Conservation (phyloP, 164 flowering plant genomes). For the Dillenia suffruticosa region DNA sequence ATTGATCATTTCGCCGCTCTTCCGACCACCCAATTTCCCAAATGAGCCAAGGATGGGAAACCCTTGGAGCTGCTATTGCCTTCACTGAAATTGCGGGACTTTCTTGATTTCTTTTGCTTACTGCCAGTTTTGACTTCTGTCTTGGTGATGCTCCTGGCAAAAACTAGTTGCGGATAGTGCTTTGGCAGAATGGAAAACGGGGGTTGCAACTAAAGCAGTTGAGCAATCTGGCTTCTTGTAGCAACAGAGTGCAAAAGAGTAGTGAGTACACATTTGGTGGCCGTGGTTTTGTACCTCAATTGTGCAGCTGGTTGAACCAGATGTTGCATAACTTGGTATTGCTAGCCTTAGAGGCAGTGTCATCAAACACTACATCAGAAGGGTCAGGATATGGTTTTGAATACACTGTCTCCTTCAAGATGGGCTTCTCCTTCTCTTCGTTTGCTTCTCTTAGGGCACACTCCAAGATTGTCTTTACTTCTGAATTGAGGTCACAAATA, state of each 20-base stretch:
- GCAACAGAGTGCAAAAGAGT: slow-evolving; percentile 41
- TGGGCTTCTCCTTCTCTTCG: slow-evolving; percentile 36
- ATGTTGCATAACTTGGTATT: slow-evolving; percentile 42
- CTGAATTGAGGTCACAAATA: slow-evolving; percentile 42
- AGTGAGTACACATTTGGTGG: slow-evolving; percentile 56
- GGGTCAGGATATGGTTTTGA: slow-evolving; percentile 11
- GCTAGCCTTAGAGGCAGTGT: slow-evolving; percentile 33
- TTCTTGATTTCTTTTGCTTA: slow-evolving; percentile 27
- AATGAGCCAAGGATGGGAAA: slow-evolving; percentile 41
- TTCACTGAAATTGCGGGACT: slow-evolving; percentile 25
- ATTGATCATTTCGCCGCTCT: slow-evolving; percentile 18
- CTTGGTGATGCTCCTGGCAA: slow-evolving; percentile 15
- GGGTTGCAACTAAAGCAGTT: slow-evolving; percentile 12
- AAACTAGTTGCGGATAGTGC: slow-evolving; percentile 32
- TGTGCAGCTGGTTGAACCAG: slow-evolving; percentile 51
- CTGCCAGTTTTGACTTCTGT: slow-evolving; percentile 11
- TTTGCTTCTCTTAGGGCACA: slow-evolving; percentile 14
- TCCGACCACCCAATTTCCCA: slow-evolving; percentile 27
- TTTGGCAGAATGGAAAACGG: slow-evolving; percentile 51
- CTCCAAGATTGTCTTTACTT: slow-evolving; percentile 42
- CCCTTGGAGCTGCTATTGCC: slow-evolving; percentile 49
- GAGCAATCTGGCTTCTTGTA: slow-evolving; percentile 36
- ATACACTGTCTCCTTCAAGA: slow-evolving; percentile 25
- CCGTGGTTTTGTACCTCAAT: slow-evolving; percentile 43
- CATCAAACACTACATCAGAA: slow-evolving; percentile 23